Percentiles rank a stretch among this genome's conserved stretches.
Conservation (phyloP, 2,329 filamentous ascomycete species). For the Anisogramma anomala region DNA sequence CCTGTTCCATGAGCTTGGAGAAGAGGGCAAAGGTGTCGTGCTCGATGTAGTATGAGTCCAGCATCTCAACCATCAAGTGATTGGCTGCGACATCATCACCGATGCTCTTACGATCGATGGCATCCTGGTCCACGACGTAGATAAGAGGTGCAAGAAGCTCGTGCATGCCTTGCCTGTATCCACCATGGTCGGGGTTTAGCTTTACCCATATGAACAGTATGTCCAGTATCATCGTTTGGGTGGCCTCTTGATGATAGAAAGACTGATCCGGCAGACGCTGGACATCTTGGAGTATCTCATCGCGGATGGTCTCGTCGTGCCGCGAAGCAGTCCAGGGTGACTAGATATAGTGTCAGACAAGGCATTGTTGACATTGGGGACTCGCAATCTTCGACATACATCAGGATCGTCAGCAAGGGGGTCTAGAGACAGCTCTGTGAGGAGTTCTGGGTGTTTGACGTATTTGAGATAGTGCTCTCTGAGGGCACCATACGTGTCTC, state of each 20-base stretch:
- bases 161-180: conserved; percentile 98
- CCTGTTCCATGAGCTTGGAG: conserved; percentile 74
- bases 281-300: conserved; percentile 90
- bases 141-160: conserved; percentile 84
- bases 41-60: conserved; percentile 67
- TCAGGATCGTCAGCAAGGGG: conserved; percentile 71
- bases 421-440: conserved; percentile 60
- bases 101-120: conserved; percentile 42
- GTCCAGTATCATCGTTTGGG: conserved; percentile 74
- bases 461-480: conserved; percentile 67
- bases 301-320: conserved; percentile 69
- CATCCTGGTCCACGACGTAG: conserved; percentile 73
- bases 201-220: conserved; percentile 93
- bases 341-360: conserved; percentile 34
- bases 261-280: conserved; percentile 83
- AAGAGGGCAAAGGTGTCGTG: conserved; percentile 87
- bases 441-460: conserved; percentile 72
- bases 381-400: conserved; percentile 25
- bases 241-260: conserved; percentile 71
- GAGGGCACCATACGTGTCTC: conserved; percentile 62
- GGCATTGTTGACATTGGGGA: neutral
- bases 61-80: conserved; percentile 47
- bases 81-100: conserved; percentile 31
- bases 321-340: conserved; percentile 86
- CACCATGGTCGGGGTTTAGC: conserved; percentile 71